phyloP scores from a whole-genome alignment of 441 rosid species.

The Breynia disticha region DNA sequence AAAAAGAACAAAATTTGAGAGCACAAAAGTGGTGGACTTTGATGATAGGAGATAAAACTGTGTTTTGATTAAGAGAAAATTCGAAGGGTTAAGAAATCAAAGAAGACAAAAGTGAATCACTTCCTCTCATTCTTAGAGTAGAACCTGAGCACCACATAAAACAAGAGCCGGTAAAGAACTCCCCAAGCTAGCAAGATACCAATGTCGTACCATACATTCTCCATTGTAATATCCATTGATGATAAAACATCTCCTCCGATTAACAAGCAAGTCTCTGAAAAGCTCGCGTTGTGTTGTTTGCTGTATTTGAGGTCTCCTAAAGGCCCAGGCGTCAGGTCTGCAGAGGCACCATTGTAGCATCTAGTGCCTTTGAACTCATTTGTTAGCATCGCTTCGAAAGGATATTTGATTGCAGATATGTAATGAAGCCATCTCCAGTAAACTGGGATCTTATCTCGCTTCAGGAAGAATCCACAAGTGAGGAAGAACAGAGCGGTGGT shows the following conservation, averaged over 20 bases:
- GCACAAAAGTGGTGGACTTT: too few species aligned
- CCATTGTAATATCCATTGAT: conserved; percentile 35
- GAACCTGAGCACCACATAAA: conserved; percentile 45
- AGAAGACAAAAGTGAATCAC: conserved; percentile 10
- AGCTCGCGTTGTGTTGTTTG: conserved; percentile 11
- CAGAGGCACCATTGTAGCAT: conserved; percentile 26
- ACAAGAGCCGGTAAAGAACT: conserved; percentile 42
- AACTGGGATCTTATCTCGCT: conserved; percentile 27
- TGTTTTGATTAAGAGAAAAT: not conserved
- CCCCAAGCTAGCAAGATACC: conserved; percentile 56
- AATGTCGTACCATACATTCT: conserved; percentile 38
- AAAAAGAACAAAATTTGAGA: too few species aligned
- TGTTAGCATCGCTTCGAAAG: conserved; percentile 44
- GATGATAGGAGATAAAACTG: not conserved
- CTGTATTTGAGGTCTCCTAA: conserved; percentile 30
- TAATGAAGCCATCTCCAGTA: conserved; percentile 62
- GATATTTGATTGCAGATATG: conserved; percentile 56
- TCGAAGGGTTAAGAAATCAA: not conserved
- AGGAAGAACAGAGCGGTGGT: conserved; percentile 64
- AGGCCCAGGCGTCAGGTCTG: conserved; percentile 46
- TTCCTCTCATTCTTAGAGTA: conserved; percentile 49
- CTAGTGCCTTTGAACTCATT: conserved; percentile 40
- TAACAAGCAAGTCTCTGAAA: conserved; percentile 17
- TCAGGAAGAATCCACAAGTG: conserved; percentile 56
- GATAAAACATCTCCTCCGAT: conserved; percentile 42